Conservation (phyloP, 345 rosid species). For the Citrus trifoliata region DNA sequence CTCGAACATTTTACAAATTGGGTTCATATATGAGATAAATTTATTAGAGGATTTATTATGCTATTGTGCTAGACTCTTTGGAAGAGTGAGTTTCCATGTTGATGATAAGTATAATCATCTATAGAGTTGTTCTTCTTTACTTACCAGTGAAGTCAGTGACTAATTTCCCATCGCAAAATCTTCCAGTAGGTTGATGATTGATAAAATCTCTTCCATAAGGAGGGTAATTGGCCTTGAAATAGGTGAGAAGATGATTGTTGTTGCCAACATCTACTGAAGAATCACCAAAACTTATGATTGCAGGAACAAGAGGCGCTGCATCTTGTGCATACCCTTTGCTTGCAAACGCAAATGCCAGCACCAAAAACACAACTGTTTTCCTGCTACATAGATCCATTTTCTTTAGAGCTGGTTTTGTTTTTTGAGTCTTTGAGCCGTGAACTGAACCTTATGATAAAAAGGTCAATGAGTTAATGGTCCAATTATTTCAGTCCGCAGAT, state of each 20-base stretch:
- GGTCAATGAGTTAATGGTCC: background rate
- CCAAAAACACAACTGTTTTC: slow-evolving; percentile 6
- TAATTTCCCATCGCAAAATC: slow-evolving; percentile 89
- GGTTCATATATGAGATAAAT: too few species aligned
- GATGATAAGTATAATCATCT: too few species aligned
- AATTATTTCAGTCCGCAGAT: background rate
- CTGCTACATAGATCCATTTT: slow-evolving; percentile 4
- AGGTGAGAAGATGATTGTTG: slow-evolving; percentile 75
- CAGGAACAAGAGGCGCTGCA: slow-evolving; percentile 61
- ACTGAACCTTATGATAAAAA: slow-evolving; percentile 13
- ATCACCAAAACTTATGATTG: slow-evolving; percentile 75
- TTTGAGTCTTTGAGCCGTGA: background rate
- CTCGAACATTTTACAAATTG: too few species aligned
- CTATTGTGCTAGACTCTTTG: too few species aligned
- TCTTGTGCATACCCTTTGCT: slow-evolving; percentile 32
- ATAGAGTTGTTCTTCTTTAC: background rate
- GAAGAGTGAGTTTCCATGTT: too few species aligned
- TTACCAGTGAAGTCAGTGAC: slow-evolving; percentile 88
- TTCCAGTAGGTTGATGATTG: slow-evolving; percentile 69
- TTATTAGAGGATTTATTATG: too few species aligned
- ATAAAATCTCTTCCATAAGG: slow-evolving; percentile 87
- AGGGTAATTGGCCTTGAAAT: slow-evolving; percentile 81
- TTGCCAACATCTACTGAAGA: slow-evolving; percentile 93
- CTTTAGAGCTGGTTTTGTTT: background rate
- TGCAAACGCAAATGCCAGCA: slow-evolving; percentile 16